Evolutionary conservation across 495 filamentous ascomycete species (phyloP).

Genomic region (Xylaria grammica): DNA sequence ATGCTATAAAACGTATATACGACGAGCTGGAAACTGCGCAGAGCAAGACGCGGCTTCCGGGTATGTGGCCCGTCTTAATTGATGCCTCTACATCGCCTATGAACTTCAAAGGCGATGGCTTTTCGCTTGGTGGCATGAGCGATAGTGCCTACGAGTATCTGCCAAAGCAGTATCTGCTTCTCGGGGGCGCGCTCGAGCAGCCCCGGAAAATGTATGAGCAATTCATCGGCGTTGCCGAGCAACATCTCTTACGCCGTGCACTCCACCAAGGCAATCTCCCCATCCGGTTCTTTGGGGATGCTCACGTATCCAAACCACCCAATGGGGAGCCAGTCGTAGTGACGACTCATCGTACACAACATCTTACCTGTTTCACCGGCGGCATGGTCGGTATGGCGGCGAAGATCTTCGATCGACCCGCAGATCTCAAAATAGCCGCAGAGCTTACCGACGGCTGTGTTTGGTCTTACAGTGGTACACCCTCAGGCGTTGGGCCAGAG

Average conservation of each 20-base stretch:
- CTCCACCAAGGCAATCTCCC: constrained; percentile 64
- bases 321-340: constrained; percentile 26
- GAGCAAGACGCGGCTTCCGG: constrained; percentile 67
- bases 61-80: constrained; percentile 76
- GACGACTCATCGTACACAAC: constrained; percentile 43
- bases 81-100: constrained; percentile 69
- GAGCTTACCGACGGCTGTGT: constrained; percentile 85
- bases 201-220: constrained; percentile 78
- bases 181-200: constrained; percentile 75
- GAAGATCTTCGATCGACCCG: constrained; percentile 69
- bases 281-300: constrained; percentile 66
- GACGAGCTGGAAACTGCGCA: constrained; percentile 75
- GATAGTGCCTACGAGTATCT: constrained; percentile 89
- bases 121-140: constrained; percentile 75
- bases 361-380: constrained; percentile 73
- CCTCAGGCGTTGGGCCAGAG: constrained; percentile 82
- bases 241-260: constrained; percentile 71
- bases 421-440: constrained; percentile 72
- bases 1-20: constrained; percentile 82
- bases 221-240: constrained; percentile 69
- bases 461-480: constrained; percentile 79
- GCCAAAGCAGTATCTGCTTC: constrained; percentile 68
- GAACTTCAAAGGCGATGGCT: constrained; percentile 43
- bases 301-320: constrained; percentile 34
- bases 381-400: constrained; percentile 86